These are phyloP conservation scores for Theileria sp. DNA, from an alignment of 169 alveolate genomes.

Conservation along the genomic window DNA sequence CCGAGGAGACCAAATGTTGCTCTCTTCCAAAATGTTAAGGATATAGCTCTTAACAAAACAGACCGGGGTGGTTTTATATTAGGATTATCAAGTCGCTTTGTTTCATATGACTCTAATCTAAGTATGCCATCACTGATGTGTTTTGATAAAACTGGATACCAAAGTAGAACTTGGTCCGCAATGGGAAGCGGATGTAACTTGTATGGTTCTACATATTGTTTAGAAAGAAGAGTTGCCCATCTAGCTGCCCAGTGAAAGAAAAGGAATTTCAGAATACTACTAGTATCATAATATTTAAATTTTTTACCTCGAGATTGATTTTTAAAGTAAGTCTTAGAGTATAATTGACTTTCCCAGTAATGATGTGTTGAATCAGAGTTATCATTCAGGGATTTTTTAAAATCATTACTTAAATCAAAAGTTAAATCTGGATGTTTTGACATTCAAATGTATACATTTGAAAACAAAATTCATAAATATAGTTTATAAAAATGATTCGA, in stretches of 20 bases:
- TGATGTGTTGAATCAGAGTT: neutral
- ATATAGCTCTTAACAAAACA: conserved; percentile 29
- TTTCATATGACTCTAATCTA: conserved; percentile 15
- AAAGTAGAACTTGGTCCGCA: conserved; percentile 36
- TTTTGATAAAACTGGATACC: conserved; percentile 58
- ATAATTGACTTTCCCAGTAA: conserved; percentile 24
- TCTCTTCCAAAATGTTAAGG: conserved; percentile 28
- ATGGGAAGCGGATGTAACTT: conserved; percentile 47
- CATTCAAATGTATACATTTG: no score
- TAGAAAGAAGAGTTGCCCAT: conserved; percentile 31
- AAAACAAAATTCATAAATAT: no score
- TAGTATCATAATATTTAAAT: conserved; percentile 9
- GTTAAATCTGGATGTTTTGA: no score
- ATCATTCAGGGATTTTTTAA: neutral
- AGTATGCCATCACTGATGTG: conserved; percentile 53
- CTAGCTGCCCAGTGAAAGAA: conserved; percentile 35
- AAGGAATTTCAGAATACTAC: conserved; percentile 24
- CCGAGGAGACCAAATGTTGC: conserved; percentile 11
- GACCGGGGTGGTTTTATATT: neutral
- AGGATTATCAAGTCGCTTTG: neutral
- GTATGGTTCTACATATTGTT: conserved; percentile 19
- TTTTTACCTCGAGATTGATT: neutral
- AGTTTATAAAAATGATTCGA: no score
- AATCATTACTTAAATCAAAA: no score
- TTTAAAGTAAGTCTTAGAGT: neutral